phyloP scores from a whole-genome alignment of 139 green algal species.

The Coelastrella sp. region DNA sequence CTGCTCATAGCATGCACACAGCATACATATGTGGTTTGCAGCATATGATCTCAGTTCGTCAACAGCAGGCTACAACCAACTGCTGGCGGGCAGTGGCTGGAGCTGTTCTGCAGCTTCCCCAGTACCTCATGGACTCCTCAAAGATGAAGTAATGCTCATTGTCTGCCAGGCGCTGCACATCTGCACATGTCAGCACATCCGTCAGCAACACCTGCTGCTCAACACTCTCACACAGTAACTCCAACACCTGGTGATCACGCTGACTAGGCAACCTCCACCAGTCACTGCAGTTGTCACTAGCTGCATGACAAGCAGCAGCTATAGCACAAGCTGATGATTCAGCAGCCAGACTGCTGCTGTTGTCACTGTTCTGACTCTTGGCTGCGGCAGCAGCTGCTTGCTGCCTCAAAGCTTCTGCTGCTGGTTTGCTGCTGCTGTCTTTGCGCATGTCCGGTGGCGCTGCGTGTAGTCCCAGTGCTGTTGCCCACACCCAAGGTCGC shows the following conservation, averaged over 20 bases:
- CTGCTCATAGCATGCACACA: no score
- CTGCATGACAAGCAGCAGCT: background rate
- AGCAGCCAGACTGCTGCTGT: background rate
- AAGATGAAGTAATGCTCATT: slow-evolving; percentile 77
- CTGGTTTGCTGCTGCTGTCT: background rate
- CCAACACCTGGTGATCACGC: background rate
- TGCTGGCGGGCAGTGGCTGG: no score
- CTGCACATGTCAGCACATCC: slow-evolving; percentile 59
- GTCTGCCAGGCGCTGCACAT: slow-evolving; percentile 56
- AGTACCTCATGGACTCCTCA: slow-evolving; percentile 69
- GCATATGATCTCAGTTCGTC: no score
- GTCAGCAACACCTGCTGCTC: slow-evolving; percentile 53
- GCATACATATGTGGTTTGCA: no score
- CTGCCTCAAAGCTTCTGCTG: no score
- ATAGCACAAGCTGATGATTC: background rate
- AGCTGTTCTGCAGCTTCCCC: no score
- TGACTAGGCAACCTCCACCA: slow-evolving; percentile 36
- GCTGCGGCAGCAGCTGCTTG: background rate
- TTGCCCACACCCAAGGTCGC: slow-evolving; percentile 47
- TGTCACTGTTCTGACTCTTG: background rate
- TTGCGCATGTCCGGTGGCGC: background rate
- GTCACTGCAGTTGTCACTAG: background rate
- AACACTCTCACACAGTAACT: slow-evolving; percentile 12
- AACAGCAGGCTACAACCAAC: no score
- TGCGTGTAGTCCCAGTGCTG: slow-evolving; percentile 43